These are phyloP conservation scores for Ceratonia siliqua DNA, from an alignment of 306 rosid species.

Conservation along the genomic window DNA sequence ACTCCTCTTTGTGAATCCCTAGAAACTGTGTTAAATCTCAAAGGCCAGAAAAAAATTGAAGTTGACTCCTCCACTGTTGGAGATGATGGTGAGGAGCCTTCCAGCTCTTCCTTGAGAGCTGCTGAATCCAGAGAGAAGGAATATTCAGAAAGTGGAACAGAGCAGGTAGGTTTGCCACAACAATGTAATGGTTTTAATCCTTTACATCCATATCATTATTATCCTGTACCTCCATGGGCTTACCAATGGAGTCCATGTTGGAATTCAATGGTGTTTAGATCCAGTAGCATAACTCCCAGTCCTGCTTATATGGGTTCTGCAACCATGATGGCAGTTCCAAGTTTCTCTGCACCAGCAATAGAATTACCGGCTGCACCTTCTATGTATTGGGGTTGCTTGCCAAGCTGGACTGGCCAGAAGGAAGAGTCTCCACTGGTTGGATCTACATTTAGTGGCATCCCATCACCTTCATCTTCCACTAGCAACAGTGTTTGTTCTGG, in stretches of 20 bases:
- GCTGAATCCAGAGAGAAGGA: conserved; percentile 35
- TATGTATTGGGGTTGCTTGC: conserved; percentile 42
- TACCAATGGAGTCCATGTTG: conserved; percentile 54
- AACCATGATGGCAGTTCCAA: conserved; percentile 46
- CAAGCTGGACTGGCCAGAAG: conserved; percentile 40
- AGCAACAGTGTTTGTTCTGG: conserved; percentile 37
- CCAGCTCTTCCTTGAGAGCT: conserved; percentile 36
- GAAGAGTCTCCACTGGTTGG: conserved; percentile 37
- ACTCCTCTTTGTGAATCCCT: conserved; percentile 52
- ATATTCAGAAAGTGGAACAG: conserved; percentile 31
- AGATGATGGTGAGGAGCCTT: conserved; percentile 40
- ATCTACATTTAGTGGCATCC: conserved; percentile 35
- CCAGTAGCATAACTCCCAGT: conserved; percentile 26
- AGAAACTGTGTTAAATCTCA: conserved; percentile 43
- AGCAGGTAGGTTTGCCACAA: conserved; percentile 33
- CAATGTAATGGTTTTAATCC: conserved; percentile 32
- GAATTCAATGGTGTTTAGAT: conserved; percentile 42
- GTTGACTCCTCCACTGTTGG: conserved; percentile 29
- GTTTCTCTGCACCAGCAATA: conserved; percentile 40
- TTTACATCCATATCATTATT: conserved; percentile 39
- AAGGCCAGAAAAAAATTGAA: conserved; percentile 36
- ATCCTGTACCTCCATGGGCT: conserved; percentile 51
- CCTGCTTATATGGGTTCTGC: conserved; percentile 34
- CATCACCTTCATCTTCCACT: conserved; percentile 46
- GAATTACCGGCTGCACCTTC: conserved; percentile 44